Evolutionary conservation across 371 early-diverging fungal species (phyloP).

Genomic region (Lichtheimia ramosa): DNA sequence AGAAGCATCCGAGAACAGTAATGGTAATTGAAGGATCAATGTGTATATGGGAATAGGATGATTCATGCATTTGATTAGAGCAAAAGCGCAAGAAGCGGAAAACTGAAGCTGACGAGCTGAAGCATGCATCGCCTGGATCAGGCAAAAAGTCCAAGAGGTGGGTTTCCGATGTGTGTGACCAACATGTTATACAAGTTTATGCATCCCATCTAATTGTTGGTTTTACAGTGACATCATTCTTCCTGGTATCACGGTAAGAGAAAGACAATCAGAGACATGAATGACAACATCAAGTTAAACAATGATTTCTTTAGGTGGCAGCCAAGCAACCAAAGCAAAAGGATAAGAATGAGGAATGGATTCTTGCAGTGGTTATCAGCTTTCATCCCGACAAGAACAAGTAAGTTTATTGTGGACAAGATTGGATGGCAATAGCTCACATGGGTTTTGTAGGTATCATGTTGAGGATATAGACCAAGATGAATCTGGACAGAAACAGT

Average conservation of each 20-base stretch:
- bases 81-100: conserved; percentile 65
- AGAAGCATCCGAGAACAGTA: conserved; percentile 48
- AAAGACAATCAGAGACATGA: neutral
- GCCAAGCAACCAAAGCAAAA: conserved; percentile 63
- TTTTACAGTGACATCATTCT: conserved; percentile 13
- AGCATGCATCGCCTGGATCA: conserved; percentile 12
- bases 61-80: neutral
- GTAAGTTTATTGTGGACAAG: conserved; percentile 23
- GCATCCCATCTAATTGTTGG: neutral
- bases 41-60: neutral
- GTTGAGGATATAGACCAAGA: conserved; percentile 80
- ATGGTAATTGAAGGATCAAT: conserved; percentile 21
- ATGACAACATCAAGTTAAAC: neutral
- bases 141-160: conserved; percentile 58
- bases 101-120: conserved; percentile 56
- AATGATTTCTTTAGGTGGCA: conserved; percentile 47
- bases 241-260: conserved; percentile 18
- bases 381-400: conserved; percentile 67
- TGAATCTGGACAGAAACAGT: conserved; percentile 65
- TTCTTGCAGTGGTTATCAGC: conserved; percentile 64
- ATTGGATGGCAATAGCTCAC: neutral
- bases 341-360: conserved; percentile 76
- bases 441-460: conserved; percentile 48
- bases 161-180: neutral
- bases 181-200: neutral